Percentiles rank a stretch among this genome's conserved stretches.
Conservation (phyloP, 1,139 yeast species). For the Diutina neorugosa region DNA sequence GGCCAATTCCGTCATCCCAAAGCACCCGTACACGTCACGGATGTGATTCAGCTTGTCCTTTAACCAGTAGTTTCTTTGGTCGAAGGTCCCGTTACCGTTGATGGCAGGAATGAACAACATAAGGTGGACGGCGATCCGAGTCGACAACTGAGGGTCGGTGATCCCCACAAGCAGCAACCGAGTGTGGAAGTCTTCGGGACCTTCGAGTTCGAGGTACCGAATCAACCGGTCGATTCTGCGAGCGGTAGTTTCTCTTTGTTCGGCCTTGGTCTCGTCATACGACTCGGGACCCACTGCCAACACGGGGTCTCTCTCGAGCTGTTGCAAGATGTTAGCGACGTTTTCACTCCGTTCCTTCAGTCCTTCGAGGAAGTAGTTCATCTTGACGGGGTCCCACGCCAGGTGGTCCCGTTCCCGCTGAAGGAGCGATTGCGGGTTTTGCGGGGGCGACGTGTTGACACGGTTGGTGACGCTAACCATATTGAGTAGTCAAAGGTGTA, state of each 20-base stretch:
- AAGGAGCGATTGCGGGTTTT: constrained; percentile 26
- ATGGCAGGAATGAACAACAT: constrained; percentile 36
- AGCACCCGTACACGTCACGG: constrained; percentile 33
- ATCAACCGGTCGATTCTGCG: constrained; percentile 30
- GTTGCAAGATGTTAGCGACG: constrained; percentile 24
- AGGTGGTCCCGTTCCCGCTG: constrained; percentile 21
- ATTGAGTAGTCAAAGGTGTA: too few relatives aligned
- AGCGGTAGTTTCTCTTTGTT: constrained; percentile 34
- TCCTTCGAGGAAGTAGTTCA: constrained; percentile 39
- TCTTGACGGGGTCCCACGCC: constrained; percentile 26
- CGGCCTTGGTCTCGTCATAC: constrained; percentile 27
- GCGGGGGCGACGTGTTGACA: constrained; percentile 11
- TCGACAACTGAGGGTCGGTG: constrained; percentile 37
- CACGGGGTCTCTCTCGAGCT: constrained; percentile 39
- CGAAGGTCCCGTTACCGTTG: constrained; percentile 39
- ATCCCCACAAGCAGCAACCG: constrained; percentile 30
- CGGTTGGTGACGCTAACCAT: constrained; percentile 7
- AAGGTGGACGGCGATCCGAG: constrained; percentile 38
- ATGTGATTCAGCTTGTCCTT: constrained; percentile 34
- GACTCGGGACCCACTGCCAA: constrained; percentile 23
- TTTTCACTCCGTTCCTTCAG: constrained; percentile 21
- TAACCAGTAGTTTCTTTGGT: constrained; percentile 62
- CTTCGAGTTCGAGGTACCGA: constrained; percentile 31
- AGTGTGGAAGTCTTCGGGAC: constrained; percentile 19
- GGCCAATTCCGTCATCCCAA: constrained; percentile 39